Percentiles rank a stretch among this genome's conserved stretches.
Conservation (phyloP, 139 green algal species). For the Chlamydomonas eustigma region DNA sequence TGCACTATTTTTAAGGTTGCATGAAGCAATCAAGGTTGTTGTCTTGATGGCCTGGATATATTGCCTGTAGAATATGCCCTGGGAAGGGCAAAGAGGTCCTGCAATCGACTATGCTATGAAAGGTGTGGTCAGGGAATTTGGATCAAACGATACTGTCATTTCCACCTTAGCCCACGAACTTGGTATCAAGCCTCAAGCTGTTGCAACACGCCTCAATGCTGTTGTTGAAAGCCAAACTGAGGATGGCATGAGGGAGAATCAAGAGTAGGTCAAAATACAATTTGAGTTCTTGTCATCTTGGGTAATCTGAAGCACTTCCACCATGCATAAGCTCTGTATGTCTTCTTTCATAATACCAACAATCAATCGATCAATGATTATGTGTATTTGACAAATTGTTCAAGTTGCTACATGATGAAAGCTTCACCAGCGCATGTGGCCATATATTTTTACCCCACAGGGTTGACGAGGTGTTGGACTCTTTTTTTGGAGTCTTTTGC, state of each 20-base stretch:
- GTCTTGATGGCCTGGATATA: neutral
- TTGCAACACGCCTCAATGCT: neutral
- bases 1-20: too few species aligned
- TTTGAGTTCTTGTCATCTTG: too few species aligned
- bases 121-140: slow-evolving; percentile 17
- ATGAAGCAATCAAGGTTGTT: too few species aligned
- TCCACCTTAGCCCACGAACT: neutral
- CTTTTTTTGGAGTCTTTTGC: slow-evolving; percentile 9
- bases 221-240: neutral
- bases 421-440: too few species aligned
- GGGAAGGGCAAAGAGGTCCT: slow-evolving; percentile 24
- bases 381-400: too few species aligned
- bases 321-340: too few species aligned
- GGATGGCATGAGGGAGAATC: neutral
- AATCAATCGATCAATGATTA: too few species aligned
- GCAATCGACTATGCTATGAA: slow-evolving; percentile 26
- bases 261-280: too few species aligned
- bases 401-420: too few species aligned
- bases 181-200: neutral
- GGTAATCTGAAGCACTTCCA: too few species aligned
- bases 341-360: too few species aligned
- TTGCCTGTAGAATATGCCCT: slow-evolving; percentile 26
- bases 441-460: too few species aligned
- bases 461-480: slow-evolving; percentile 1
- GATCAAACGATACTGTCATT: neutral